A percentile compares a stretch with the other conserved stretches of the same genome.
Evolutionary conservation across 2,329 filamentous ascomycete genomes (phyloP).

Genomic region (Cordyceps militaris): DNA sequence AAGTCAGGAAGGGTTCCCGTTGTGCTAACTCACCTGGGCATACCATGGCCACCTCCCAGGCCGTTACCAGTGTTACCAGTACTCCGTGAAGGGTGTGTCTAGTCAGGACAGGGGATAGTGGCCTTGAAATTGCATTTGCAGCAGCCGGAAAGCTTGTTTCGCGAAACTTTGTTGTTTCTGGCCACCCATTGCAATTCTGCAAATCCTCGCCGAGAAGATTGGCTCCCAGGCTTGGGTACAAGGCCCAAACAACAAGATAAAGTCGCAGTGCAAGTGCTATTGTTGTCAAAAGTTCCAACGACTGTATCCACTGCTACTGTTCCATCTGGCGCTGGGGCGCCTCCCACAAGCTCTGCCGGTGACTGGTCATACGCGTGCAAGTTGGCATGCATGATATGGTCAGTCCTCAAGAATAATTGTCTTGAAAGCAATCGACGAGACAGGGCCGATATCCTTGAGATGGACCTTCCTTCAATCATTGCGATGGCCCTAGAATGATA

Average conservation of each 20-base stretch:
- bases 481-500: background rate
- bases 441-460: background rate
- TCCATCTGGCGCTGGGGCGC: background rate
- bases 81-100: too few species aligned
- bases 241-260: background rate
- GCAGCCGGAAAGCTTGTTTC: background rate
- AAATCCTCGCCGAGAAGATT: background rate
- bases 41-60: too few species aligned
- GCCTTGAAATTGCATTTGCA: background rate
- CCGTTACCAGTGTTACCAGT: background rate
- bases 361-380: background rate
- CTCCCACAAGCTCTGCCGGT: background rate
- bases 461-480: background rate
- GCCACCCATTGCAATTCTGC: background rate
- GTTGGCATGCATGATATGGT: background rate
- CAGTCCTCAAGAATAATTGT: background rate
- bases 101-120: background rate
- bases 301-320: conserved; percentile 4
- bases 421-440: background rate
- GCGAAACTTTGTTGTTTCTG: background rate
- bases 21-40: too few species aligned
- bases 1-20: background rate
- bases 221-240: background rate
- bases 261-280: background rate
- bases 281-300: background rate